phyloP scores from a whole-genome alignment of 306 rosid species.

The Cyamopsis tetragonoloba region DNA sequence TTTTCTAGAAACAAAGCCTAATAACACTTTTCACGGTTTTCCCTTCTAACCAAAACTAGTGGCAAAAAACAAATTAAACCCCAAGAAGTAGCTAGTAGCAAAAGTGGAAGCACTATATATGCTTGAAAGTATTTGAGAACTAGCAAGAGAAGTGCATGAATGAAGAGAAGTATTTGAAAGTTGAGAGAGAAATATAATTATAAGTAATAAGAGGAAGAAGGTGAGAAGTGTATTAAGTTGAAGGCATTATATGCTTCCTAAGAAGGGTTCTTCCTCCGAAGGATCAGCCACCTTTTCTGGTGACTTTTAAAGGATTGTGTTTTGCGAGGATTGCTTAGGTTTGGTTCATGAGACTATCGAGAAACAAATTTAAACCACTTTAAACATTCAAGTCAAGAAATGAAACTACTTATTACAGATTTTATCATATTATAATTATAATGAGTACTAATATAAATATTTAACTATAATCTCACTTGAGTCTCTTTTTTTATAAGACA shows the following conservation, averaged over 20 bases:
- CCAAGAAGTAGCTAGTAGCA: neutral
- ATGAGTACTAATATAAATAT: too few species aligned
- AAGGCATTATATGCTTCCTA: slow-evolving; percentile 76
- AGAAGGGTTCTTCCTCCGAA: slow-evolving; percentile 79
- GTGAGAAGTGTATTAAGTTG: slow-evolving; percentile 43
- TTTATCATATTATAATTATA: too few species aligned
- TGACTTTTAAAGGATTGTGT: slow-evolving; percentile 52
- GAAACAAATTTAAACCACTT: slow-evolving; percentile 34
- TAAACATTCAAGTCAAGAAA: slow-evolving; percentile 34
- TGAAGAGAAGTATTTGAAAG: neutral
- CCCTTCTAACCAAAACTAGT: neutral
- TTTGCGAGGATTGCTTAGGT: slow-evolving; percentile 34
- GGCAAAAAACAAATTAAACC: neutral
- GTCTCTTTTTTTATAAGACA: too few species aligned
- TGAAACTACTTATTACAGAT: too few species aligned
- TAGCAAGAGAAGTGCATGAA: slow-evolving; percentile 16
- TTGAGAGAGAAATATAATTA: slow-evolving; percentile 19
- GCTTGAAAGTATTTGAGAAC: slow-evolving; percentile 8
- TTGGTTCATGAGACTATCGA: slow-evolving; percentile 36
- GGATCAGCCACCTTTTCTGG: slow-evolving; percentile 95
- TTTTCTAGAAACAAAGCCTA: neutral
- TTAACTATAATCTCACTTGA: too few species aligned
- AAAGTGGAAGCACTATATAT: slow-evolving; percentile 1
- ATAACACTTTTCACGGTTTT: too few species aligned
- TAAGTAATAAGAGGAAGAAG: slow-evolving; percentile 28